Evolutionary conservation across 352 stramenopile genomes (phyloP), one percentile per base, ranked within the genome.

Genomic region (Globisporangium cederbergense): DNA sequence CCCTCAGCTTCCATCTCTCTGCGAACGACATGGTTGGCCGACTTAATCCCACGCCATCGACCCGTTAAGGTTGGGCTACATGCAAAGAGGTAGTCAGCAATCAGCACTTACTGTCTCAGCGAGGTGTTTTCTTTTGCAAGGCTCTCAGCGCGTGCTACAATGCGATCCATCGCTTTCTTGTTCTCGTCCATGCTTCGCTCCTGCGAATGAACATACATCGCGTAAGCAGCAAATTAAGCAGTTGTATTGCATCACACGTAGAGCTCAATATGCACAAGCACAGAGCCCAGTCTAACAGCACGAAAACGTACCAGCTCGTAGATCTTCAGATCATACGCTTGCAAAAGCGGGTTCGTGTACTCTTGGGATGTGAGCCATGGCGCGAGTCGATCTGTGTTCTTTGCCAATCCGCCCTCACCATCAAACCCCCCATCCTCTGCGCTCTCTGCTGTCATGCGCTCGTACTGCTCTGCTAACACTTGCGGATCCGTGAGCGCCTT

Each of bases 251-350:
- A 57, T 14, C 7, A 34, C 30, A 13, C 34, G 25, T 28, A 22
- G 25, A 56, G 6, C 7, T 40, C 25, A 4, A 38, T 20, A 16
- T 6, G 6, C 32, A 42, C 28, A 20, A 20, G 34, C 30, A 57
- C 52, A 45, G 16, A 58, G 18, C 20, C 51, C 25, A 25, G 16
- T 28, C 13, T 30, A 42, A 42, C 36, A 42, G 36, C 3, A 46
- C 4, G 60, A 45, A 45, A 16, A 56, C 76, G 20, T 67, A 91
- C 76, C 68, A 86, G 64, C n/a, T 90, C 82, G 22, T 86, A 76
- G 40, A 94, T 94, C 58, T 89, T 90, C 36, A 85, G 62, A 58
- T 92, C 85, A 62, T 94, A 94, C 16, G 83, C 78, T 56, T 89
- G 78, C 30, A 94, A 76, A 16, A 94, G 64, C 36, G 85, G 83